Conservation (phyloP, 352 stramenopile genomes). For the Phytophthora boehmeriae region DNA sequence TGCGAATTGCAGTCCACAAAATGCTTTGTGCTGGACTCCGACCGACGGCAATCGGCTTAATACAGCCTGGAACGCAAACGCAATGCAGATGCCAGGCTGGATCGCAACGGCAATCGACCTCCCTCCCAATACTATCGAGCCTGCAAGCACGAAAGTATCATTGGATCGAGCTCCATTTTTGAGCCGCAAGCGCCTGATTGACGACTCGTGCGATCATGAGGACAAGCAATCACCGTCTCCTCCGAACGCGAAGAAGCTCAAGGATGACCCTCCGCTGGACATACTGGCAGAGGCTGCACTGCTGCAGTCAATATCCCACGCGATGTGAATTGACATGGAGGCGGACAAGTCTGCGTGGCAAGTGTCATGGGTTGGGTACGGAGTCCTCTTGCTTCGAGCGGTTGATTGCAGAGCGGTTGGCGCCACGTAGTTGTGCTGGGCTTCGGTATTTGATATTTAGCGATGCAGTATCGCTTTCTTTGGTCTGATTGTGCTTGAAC, state of each 20-base stretch:
- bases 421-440: too few relatives aligned
- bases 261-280: constrained; percentile 60
- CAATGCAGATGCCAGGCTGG: constrained; percentile 24
- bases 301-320: constrained; percentile 65
- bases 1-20: constrained; percentile 23
- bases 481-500: not conserved
- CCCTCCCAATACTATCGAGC: constrained; percentile 55
- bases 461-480: constrained; percentile 1
- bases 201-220: constrained; percentile 20
- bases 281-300: constrained; percentile 77
- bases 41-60: constrained; percentile 34
- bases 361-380: constrained; percentile 11
- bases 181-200: constrained; percentile 45
- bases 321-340: constrained; percentile 16
- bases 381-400: not conserved
- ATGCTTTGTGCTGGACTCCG: constrained; percentile 36
- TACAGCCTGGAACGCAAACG: constrained; percentile 26
- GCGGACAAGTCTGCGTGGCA: not conserved
- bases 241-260: constrained; percentile 9
- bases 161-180: constrained; percentile 33
- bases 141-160: constrained; percentile 45
- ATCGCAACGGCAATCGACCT: constrained; percentile 7
- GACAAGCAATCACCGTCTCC: constrained; percentile 13
- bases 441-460: constrained; percentile 1
- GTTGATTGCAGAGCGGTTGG: too few relatives aligned